phyloP scores from a whole-genome alignment of 768 basidiomycete genomes.

The Tubosaeta sp. region DNA sequence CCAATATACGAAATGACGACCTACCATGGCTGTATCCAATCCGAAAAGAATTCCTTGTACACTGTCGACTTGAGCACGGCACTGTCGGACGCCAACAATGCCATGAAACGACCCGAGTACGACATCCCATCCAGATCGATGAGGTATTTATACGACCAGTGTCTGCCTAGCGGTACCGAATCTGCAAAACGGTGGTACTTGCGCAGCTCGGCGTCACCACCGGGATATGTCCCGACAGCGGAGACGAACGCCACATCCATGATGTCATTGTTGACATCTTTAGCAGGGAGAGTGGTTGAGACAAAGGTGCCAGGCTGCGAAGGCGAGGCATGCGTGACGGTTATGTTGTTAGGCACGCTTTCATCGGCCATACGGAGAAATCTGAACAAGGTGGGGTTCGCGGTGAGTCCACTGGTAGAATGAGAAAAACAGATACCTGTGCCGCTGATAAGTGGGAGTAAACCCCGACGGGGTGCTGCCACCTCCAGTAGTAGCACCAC shows the following conservation, averaged over 20 bases:
- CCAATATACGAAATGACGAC: slow-evolving; percentile 16
- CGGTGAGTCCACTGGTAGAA: neutral
- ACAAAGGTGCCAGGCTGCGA: slow-evolving; percentile 52
- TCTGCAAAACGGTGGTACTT: slow-evolving; percentile 66
- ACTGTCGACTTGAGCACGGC: slow-evolving; percentile 88
- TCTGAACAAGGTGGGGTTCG: slow-evolving; percentile 18
- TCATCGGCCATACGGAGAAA: slow-evolving; percentile 79
- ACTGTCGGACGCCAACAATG: slow-evolving; percentile 81
- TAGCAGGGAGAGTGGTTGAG: slow-evolving; percentile 56
- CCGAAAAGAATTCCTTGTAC: slow-evolving; percentile 86
- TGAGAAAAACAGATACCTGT: slow-evolving; percentile 47
- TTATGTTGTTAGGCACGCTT: slow-evolving; percentile 42
- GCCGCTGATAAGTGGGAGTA: slow-evolving; percentile 78
- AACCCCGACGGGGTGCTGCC: slow-evolving; percentile 86
- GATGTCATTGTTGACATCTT: slow-evolving; percentile 65
- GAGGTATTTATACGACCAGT: slow-evolving; percentile 93
- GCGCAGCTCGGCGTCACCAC: slow-evolving; percentile 63
- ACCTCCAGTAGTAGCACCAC: slow-evolving; percentile 95
- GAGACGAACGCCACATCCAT: slow-evolving; percentile 90
- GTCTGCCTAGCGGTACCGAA: slow-evolving; percentile 74
- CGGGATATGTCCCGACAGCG: slow-evolving; percentile 71
- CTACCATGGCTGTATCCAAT: slow-evolving; percentile 90
- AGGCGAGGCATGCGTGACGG: slow-evolving; percentile 69
- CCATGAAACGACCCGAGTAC: slow-evolving; percentile 87
- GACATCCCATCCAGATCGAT: slow-evolving; percentile 94